Evolutionary conservation across 768 basidiomycete species (phyloP), one percentile per base, ranked within the genome.

Genomic region (Hydnum rufescens): DNA sequence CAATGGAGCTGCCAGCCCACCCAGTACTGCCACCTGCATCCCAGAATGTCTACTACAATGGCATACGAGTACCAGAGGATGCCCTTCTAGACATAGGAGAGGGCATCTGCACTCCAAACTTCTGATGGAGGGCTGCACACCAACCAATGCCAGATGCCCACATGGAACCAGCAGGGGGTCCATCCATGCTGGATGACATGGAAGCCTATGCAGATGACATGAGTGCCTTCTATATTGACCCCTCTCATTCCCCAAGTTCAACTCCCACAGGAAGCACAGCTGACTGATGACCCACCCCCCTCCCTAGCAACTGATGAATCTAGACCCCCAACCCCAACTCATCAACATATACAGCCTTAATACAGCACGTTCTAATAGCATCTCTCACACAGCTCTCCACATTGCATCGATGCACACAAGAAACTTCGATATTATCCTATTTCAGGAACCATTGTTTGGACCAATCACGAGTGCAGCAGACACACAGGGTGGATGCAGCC

Each of bases 401-500:
- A 25, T 47, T 26, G 44, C 44, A 47, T 6, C 44, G 8, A 8
- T 25, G 16, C 44, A 8, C 44, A 13, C 44, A 13, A 6, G 8
- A 8, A 6, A 8, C 44, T 47, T 26, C 26, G 49, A 51, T 23
- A 51, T 51, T 18, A 8, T 51, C 6, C 49, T 51, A 6, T 5
- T 51, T 6, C 49, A 51, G 31, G 49, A 51, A 43, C 49, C 49
- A 18, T 51, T 13, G 49, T 51, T 6, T 6, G 49, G 49, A 23
- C 8, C 18, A 8, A 47, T 47, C 46, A 6, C n/a, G 46, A n/a
- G 13, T 39, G 36, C 36, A 8, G 16, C 25, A 29, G n/a, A 32
- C n/a, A 32, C 18, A 31, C 31, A 25, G 29, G 31, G 18, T 18
- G 6, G 6, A 13, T 6, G 8, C 25, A 43, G n/a, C 13, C 25